Conservation (phyloP, 2,329 filamentous ascomycete genomes). For the Aspergillus sp. region DNA sequence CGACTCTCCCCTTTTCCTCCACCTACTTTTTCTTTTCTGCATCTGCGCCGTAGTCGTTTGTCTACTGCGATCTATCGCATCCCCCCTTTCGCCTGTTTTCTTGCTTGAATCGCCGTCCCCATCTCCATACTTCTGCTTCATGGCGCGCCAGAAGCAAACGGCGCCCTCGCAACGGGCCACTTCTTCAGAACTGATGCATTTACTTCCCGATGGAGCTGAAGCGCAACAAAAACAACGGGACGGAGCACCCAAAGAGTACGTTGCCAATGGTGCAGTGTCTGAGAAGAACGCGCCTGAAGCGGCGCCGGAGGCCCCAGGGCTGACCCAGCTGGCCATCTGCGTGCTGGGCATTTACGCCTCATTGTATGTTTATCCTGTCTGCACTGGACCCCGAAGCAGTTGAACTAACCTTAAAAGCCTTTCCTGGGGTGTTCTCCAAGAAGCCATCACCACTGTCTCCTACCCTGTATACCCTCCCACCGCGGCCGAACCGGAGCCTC, state of each 20-base stretch:
- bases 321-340: slow-evolving; percentile 76
- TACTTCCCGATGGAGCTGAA: slow-evolving; percentile 30
- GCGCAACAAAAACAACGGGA: slow-evolving; percentile 28
- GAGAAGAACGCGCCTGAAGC: slow-evolving; percentile 22
- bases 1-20: background rate
- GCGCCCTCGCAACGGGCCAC: slow-evolving; percentile 62
- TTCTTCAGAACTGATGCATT: slow-evolving; percentile 62
- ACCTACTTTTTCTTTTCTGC: background rate
- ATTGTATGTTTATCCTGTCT: slow-evolving; percentile 60
- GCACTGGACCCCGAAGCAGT: background rate
- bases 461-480: slow-evolving; percentile 64
- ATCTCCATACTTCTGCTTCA: slow-evolving; percentile 31
- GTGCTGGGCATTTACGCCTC: slow-evolving; percentile 96
- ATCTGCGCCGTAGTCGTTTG: background rate
- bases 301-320: slow-evolving; percentile 50
- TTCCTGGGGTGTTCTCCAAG: slow-evolving; percentile 94
- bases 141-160: slow-evolving; percentile 71
- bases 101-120: slow-evolving; percentile 4
- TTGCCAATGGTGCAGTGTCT: slow-evolving; percentile 19
- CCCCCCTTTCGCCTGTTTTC: background rate
- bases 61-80: background rate
- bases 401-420: slow-evolving; percentile 54
- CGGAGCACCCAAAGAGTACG: slow-evolving; percentile 21
- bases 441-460: slow-evolving; percentile 90
- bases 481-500: slow-evolving; percentile 33